A percentile compares a stretch with the other conserved stretches of the same genome.
Conservation (phyloP, 805 yeast genomes). For the Yarrowia keelungensis region DNA sequence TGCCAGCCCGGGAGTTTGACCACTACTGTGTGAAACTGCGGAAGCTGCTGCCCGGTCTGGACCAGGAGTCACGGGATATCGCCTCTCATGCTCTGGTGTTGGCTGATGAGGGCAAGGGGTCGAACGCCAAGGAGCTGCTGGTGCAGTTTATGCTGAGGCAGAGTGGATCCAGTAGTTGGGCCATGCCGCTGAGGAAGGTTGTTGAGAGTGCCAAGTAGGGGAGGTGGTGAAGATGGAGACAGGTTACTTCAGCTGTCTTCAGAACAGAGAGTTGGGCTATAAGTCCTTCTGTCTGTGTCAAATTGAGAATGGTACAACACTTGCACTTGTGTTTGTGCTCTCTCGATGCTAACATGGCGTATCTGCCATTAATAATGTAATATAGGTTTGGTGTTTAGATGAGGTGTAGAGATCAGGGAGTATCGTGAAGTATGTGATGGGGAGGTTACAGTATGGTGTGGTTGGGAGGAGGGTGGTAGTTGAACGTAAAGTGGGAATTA, state of each 20-base stretch:
- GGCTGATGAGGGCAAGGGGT: constrained; percentile 47
- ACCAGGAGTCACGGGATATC: constrained; percentile 43
- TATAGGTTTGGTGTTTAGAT: constrained; percentile 22
- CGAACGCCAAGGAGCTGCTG: constrained; percentile 50
- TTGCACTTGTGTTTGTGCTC: too few relatives aligned
- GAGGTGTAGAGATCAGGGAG: too few relatives aligned
- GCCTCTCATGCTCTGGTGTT: constrained; percentile 47
- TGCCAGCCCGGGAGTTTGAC: constrained; percentile 43
- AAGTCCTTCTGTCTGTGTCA: too few relatives aligned
- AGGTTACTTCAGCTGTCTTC: too few relatives aligned
- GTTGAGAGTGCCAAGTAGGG: constrained; percentile 48
- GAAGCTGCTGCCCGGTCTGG: constrained; percentile 41
- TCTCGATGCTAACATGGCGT: constrained; percentile 1
- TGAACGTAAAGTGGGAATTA: too few relatives aligned
- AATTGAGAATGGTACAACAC: too few relatives aligned
- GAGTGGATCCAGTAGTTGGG: constrained; percentile 68
- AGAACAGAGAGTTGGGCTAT: too few relatives aligned
- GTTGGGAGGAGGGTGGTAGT: too few relatives aligned
- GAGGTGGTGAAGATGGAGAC: too few relatives aligned
- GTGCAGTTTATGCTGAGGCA: constrained; percentile 64
- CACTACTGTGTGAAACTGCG: constrained; percentile 45
- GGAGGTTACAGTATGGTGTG: too few relatives aligned
- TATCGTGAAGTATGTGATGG: background rate
- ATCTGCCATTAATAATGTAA: constrained; percentile 30
- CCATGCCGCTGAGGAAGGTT: constrained; percentile 67